These are phyloP conservation scores for Bipolaris gigantea DNA, from an alignment of 2,329 filamentous ascomycete species.

Conservation along the genomic window DNA sequence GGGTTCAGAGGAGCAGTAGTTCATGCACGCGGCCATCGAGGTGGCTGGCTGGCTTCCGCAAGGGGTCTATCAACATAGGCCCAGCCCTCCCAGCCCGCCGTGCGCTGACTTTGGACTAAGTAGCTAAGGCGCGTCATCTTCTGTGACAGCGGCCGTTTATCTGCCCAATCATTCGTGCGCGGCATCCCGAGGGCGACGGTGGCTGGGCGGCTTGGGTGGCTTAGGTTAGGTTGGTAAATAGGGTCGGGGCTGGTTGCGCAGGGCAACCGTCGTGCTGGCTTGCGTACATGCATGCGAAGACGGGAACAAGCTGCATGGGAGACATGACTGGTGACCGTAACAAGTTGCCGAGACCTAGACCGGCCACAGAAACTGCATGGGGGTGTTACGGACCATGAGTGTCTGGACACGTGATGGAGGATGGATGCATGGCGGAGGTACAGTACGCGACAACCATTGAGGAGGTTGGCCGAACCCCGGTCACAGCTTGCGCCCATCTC, in stretches of 20 bases:
- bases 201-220: conserved; percentile 1
- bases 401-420: no score
- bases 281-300: neutral
- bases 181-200: neutral
- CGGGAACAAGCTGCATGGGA: neutral
- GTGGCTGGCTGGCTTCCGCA: conserved; percentile 34
- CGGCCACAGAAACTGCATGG: neutral
- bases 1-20: conserved; percentile 35
- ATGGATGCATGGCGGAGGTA: neutral
- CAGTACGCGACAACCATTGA: neutral
- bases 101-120: conserved; percentile 25
- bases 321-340: neutral
- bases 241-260: conserved; percentile 4
- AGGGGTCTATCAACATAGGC: conserved; percentile 42
- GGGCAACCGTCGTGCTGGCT: conserved; percentile 7
- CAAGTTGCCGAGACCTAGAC: neutral
- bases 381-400: neutral
- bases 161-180: conserved; percentile 14
- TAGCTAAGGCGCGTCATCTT: conserved; percentile 14
- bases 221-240: conserved; percentile 6
- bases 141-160: conserved; percentile 14
- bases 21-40: conserved; percentile 35
- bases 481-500: no score
- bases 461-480: neutral
- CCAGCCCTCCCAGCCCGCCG: conserved; percentile 19